Conservation (phyloP, 495 filamentous ascomycete genomes). For the Zalerion maritima region DNA sequence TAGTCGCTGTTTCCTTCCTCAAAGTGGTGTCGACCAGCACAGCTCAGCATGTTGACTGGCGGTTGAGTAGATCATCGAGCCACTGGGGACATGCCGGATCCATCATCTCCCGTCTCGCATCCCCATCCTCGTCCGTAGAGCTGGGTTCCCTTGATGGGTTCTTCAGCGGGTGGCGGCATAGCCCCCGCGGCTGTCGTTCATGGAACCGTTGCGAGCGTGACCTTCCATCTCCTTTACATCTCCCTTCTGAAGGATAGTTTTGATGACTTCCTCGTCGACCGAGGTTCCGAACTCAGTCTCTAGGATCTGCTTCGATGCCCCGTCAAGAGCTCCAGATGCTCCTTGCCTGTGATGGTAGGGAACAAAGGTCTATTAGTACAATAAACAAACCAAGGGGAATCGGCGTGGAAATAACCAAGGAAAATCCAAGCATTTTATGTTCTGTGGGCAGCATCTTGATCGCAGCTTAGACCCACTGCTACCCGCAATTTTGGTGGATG, state of each 20-base stretch:
- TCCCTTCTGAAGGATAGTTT: constrained; percentile 66
- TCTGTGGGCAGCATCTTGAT: not conserved
- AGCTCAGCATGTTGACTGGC: too few relatives aligned
- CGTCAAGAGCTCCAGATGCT: constrained; percentile 62
- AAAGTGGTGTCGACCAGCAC: too few relatives aligned
- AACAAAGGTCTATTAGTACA: not conserved
- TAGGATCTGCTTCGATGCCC: constrained; percentile 55
- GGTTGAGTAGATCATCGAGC: too few relatives aligned
- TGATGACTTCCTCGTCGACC: constrained; percentile 62
- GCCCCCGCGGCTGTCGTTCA: constrained; percentile 24
- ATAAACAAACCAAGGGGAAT: not conserved
- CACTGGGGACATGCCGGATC: too few relatives aligned
- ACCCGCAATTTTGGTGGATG: too few relatives aligned
- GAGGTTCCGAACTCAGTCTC: constrained; percentile 78
- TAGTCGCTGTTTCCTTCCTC: too few relatives aligned
- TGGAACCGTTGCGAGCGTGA: constrained; percentile 31
- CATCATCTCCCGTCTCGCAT: not conserved
- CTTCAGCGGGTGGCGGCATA: constrained; percentile 14
- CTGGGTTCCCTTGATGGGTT: not conserved
- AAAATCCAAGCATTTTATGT: not conserved
- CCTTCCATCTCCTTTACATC: constrained; percentile 49
- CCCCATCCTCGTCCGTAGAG: constrained; percentile 1
- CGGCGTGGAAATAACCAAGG: not conserved
- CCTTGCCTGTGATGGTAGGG: constrained; percentile 49
- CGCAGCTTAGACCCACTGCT: too few relatives aligned